Evolutionary conservation across 805 yeast species (phyloP).

Genomic region (Nakazawaea anatomiae): DNA sequence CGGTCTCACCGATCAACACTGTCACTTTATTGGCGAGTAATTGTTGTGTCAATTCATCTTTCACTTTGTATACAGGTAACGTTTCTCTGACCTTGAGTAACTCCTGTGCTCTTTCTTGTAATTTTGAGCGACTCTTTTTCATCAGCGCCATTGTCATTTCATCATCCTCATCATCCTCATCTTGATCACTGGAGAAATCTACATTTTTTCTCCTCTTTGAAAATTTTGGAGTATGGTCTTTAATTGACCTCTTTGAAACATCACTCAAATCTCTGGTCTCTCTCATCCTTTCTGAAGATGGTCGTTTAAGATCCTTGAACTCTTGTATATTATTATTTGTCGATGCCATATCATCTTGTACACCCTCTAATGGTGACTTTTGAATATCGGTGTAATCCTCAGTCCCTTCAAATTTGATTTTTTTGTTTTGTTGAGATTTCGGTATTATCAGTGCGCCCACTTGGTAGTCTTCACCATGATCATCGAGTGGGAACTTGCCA

Average conservation of each 20-base stretch:
- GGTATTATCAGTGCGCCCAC: background rate
- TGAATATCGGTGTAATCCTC: background rate
- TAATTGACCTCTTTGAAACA: background rate
- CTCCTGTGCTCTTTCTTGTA: slow-evolving; percentile 34
- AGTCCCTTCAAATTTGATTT: slow-evolving; percentile 18
- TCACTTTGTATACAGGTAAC: slow-evolving; percentile 74
- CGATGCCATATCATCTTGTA: too few species aligned
- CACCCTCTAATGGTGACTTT: background rate
- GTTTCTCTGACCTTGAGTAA: slow-evolving; percentile 48
- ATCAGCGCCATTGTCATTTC: slow-evolving; percentile 14
- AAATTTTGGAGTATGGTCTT: too few species aligned
- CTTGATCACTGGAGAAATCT: slow-evolving; percentile 29
- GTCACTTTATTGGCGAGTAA: slow-evolving; percentile 58
- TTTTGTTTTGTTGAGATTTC: slow-evolving; percentile 17
- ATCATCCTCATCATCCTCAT: slow-evolving; percentile 13
- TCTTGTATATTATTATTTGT: background rate
- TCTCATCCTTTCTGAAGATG: background rate
- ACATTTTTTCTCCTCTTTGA: slow-evolving; percentile 19
- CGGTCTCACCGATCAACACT: slow-evolving; percentile 91
- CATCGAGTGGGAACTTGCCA: too few species aligned
- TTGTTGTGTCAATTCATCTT: slow-evolving; percentile 53
- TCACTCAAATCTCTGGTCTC: background rate
- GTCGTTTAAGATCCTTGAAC: background rate
- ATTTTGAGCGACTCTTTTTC: slow-evolving; percentile 15
- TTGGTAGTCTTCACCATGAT: background rate